Evolutionary conservation across 305 asterid species (phyloP).

Genomic region (Solanum hybrid): DNA sequence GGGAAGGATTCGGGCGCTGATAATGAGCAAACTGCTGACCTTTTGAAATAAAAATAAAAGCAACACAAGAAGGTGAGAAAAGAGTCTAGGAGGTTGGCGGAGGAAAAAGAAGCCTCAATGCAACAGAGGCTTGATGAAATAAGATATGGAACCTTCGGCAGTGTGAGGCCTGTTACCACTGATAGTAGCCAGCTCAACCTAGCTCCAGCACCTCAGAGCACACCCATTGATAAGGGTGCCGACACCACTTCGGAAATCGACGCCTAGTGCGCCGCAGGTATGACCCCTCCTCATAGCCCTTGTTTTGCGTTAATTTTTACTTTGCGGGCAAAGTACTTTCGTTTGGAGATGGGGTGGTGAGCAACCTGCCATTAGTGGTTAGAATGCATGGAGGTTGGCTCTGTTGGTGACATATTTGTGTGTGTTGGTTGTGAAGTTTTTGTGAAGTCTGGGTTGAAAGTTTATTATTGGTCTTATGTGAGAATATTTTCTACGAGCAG

Average conservation of each 20-base stretch:
- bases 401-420: background rate
- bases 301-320: background rate
- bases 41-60: background rate
- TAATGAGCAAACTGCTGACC: background rate
- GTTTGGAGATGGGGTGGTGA: background rate
- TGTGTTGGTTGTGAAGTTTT: background rate
- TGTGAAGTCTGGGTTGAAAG: background rate
- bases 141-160: background rate
- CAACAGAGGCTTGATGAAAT: background rate
- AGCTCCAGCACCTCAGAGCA: background rate
- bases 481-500: background rate
- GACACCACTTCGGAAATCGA: background rate
- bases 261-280: background rate
- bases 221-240: background rate
- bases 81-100: background rate
- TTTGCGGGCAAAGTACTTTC: background rate
- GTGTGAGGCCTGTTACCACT: background rate
- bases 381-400: background rate
- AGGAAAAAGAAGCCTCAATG: background rate
- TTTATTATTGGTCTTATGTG: background rate
- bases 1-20: background rate
- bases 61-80: background rate
- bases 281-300: background rate
- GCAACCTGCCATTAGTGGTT: background rate
- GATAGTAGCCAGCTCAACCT: background rate